Conservation (phyloP, 2,329 filamentous ascomycete species). For the Chaetoscypha palmicola region DNA sequence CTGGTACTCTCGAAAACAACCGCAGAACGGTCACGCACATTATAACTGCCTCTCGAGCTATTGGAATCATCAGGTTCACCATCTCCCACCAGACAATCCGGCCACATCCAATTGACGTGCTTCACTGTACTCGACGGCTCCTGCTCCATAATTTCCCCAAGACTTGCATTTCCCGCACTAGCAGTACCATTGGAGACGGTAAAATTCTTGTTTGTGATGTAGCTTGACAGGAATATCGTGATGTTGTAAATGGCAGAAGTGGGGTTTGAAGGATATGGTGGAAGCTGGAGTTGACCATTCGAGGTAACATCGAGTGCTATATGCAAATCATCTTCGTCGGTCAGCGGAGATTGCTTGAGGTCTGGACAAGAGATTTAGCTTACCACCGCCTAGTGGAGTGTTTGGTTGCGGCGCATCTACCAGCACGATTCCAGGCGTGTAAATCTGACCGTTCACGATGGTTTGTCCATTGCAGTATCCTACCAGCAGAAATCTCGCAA, state of each 20-base stretch:
- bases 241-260: constrained; percentile 55
- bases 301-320: constrained; percentile 61
- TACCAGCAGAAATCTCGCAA: constrained; percentile 14
- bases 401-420: constrained; percentile 59
- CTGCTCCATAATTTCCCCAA: constrained; percentile 56
- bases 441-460: constrained; percentile 58
- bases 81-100: constrained; percentile 58
- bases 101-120: constrained; percentile 67
- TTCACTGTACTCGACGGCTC: constrained; percentile 64
- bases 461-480: constrained; percentile 39
- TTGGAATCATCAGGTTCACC: constrained; percentile 29
- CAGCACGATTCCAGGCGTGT: constrained; percentile 61
- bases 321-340: constrained; percentile 43
- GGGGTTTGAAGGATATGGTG: constrained; percentile 46
- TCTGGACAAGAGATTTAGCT: constrained; percentile 26
- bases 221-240: constrained; percentile 61
- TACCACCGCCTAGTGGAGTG: constrained; percentile 57
- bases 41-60: constrained; percentile 54
- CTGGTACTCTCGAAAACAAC: background rate
- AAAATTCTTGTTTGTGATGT: constrained; percentile 55
- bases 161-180: constrained; percentile 42
- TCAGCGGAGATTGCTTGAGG: constrained; percentile 5
- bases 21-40: constrained; percentile 32
- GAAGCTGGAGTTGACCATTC: constrained; percentile 55
- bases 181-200: constrained; percentile 60